A percentile compares a stretch with the other conserved stretches of the same genome.
phyloP scores from a whole-genome alignment of 2,329 filamentous ascomycete genomes.

The Thielaviopsis musarum region DNA sequence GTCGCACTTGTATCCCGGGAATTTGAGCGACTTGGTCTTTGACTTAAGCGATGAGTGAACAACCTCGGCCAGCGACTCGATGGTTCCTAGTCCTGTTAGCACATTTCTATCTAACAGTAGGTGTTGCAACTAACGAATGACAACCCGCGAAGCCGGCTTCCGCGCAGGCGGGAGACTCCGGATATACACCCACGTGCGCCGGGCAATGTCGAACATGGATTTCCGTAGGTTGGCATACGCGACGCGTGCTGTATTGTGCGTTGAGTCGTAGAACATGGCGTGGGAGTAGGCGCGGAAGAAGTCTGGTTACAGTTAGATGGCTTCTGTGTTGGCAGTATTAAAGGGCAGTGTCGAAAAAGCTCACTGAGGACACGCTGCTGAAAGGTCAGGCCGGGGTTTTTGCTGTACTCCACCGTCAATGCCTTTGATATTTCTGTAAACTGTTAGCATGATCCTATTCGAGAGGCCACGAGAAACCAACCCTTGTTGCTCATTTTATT shows the following conservation, averaged over 20 bases:
- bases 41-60: slow-evolving; percentile 48
- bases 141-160: slow-evolving; percentile 40
- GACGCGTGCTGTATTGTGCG: slow-evolving; percentile 52
- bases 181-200: slow-evolving; percentile 51
- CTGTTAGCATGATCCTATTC: not conserved
- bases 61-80: slow-evolving; percentile 47
- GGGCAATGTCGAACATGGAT: slow-evolving; percentile 62
- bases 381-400: slow-evolving; percentile 58
- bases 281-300: slow-evolving; percentile 75
- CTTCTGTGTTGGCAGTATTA: not conserved
- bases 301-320: slow-evolving; percentile 21
- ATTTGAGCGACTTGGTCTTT: slow-evolving; percentile 26
- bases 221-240: slow-evolving; percentile 59
- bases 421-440: slow-evolving; percentile 39
- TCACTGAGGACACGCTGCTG: slow-evolving; percentile 60
- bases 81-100: slow-evolving; percentile 35
- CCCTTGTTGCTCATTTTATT: slow-evolving; percentile 32
- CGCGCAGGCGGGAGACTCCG: slow-evolving; percentile 38
- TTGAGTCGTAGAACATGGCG: slow-evolving; percentile 65
- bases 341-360: slow-evolving; percentile 12
- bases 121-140: slow-evolving; percentile 38
- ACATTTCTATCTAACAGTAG: slow-evolving; percentile 26
- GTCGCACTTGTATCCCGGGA: slow-evolving; percentile 39
- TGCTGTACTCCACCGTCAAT: slow-evolving; percentile 62
- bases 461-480: slow-evolving; percentile 22